Percentiles rank a stretch among this genome's conserved stretches.
phyloP scores from a whole-genome alignment of 257 asterid species.

The Leptodermis oblonga region DNA sequence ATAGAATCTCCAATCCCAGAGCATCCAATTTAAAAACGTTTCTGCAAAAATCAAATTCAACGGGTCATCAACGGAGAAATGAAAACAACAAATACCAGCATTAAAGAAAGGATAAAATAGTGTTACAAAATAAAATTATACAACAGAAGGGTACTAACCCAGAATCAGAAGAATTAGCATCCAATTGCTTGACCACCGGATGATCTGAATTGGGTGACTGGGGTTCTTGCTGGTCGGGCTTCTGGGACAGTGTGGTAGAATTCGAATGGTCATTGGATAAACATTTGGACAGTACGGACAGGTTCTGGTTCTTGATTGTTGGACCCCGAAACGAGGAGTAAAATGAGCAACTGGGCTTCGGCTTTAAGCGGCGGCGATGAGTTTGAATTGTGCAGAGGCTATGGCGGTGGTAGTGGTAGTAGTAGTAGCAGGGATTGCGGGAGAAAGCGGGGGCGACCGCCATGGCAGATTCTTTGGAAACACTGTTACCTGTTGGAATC shows the following conservation, averaged over 20 bases:
- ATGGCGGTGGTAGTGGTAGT: slow-evolving; percentile 7
- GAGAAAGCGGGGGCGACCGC: slow-evolving; percentile 20
- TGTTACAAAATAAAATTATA: slow-evolving; percentile 33
- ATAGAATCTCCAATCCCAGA: slow-evolving; percentile 62
- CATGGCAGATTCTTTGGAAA: slow-evolving; percentile 16
- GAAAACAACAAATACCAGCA: not conserved
- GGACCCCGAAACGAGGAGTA: slow-evolving; percentile 18
- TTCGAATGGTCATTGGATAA: slow-evolving; percentile 30
- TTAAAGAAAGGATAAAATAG: not conserved
- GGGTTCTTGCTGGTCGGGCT: slow-evolving; percentile 9
- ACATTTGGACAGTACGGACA: slow-evolving; percentile 12
- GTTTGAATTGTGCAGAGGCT: slow-evolving; percentile 18
- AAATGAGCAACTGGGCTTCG: slow-evolving; percentile 11
- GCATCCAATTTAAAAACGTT: slow-evolving; percentile 53
- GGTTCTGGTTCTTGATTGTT: slow-evolving; percentile 19
- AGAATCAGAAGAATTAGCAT: slow-evolving; percentile 10
- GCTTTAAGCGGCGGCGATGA: not conserved
- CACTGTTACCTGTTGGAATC: not conserved
- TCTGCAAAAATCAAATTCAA: slow-evolving; percentile 34
- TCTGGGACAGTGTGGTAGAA: slow-evolving; percentile 13
- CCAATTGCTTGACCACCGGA: slow-evolving; percentile 3
- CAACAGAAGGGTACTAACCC: slow-evolving; percentile 11
- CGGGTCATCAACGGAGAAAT: not conserved
- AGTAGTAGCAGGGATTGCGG: not conserved
- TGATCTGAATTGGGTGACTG: slow-evolving; percentile 18